phyloP scores from a whole-genome alignment of 1,284 basidiomycete species.

The Apiotrichum gracile region DNA sequence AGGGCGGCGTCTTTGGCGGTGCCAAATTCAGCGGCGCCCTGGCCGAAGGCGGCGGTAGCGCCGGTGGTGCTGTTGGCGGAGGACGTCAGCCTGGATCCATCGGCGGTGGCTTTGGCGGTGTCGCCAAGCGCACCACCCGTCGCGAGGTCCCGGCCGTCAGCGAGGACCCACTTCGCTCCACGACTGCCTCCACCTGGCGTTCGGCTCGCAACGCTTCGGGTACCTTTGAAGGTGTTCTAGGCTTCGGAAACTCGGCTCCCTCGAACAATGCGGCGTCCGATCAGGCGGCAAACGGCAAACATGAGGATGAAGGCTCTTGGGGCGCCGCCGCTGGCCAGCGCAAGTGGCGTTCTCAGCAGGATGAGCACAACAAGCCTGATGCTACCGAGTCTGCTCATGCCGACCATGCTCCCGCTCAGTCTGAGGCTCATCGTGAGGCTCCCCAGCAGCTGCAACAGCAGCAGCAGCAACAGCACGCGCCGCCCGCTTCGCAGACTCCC shows the following conservation, averaged over 20 bases:
- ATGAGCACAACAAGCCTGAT: conserved; percentile 12
- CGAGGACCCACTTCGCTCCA: conserved; percentile 6
- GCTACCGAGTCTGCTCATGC: conserved; percentile 18
- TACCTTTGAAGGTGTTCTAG: conserved; percentile 46
- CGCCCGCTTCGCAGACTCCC: conserved; percentile 3
- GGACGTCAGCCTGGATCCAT: conserved; percentile 31
- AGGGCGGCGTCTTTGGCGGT: conserved; percentile 37
- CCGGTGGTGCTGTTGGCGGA: neutral
- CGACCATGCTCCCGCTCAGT: neutral
- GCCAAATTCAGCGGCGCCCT: conserved; percentile 31
- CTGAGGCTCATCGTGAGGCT: conserved; percentile 16
- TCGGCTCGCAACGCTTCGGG: conserved; percentile 34
- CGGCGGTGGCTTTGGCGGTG: conserved; percentile 42
- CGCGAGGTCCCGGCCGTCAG: conserved; percentile 4
- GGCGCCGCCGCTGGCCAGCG: conserved; percentile 33
- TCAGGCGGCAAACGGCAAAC: conserved; percentile 22
- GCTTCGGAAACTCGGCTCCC: conserved; percentile 28
- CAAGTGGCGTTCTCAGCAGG: conserved; percentile 28
- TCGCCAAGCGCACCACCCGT: conserved; percentile 23
- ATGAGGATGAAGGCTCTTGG: conserved; percentile 32
- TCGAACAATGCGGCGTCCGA: neutral
- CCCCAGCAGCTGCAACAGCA: conserved; percentile 7
- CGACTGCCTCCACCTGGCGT: conserved; percentile 37
- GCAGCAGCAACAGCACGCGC: conserved; percentile 10
- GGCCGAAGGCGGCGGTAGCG: conserved; percentile 7